Evolutionary conservation across 2,329 filamentous ascomycete species (phyloP), one percentile per base, ranked within the genome.

Genomic region (Sclerotinia minor): DNA sequence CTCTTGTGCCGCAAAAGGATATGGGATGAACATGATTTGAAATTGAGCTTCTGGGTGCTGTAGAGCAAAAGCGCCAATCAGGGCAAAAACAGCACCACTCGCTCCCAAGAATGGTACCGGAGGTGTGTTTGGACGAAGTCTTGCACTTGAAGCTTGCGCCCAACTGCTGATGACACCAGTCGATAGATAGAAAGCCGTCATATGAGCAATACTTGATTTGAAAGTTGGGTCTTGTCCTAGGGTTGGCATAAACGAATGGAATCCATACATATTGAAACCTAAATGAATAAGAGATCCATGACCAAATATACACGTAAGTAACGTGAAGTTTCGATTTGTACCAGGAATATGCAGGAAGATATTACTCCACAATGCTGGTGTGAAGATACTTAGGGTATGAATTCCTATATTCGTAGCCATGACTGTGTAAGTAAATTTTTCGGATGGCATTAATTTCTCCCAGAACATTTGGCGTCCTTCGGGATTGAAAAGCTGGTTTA

Each of bases 251-350:
- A 64, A 64, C 2, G 61, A 64, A 26, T 55, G 35, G 7, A 64
- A 35, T n/a, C 32, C 61, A 21, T 53, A 64, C 61, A 64, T 64
- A 54, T 64, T 64, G 17, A 64, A 54, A 5, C 61, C 61, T 26
- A 64, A 24, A 24, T 64, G 61, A 2, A 21, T 21, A 5, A 64
- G 24, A n/a, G 49, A 53, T 1, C 24, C 35, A 54, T 64, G 61
- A 4, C 61, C 61, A 32, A 64, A 64, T 19, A 64, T 13, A 64
- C 49, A 55, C 9, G 61, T 64, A 21, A 64, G 49, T 7, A 64
- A 13, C 15, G 61, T 64, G 61, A 55, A 64, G 13, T 55, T 54
- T 13, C 29, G 44, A 19, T 64, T 54, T 11, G 50, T n/a, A 24
- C 47, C 26, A 9, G 61, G 61, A 44, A 26, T 19, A 32, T 64